A percentile compares a stretch with the other conserved stretches of the same genome.
Conservation (phyloP, 352 stramenopile genomes). For the Pythium chondricola region DNA sequence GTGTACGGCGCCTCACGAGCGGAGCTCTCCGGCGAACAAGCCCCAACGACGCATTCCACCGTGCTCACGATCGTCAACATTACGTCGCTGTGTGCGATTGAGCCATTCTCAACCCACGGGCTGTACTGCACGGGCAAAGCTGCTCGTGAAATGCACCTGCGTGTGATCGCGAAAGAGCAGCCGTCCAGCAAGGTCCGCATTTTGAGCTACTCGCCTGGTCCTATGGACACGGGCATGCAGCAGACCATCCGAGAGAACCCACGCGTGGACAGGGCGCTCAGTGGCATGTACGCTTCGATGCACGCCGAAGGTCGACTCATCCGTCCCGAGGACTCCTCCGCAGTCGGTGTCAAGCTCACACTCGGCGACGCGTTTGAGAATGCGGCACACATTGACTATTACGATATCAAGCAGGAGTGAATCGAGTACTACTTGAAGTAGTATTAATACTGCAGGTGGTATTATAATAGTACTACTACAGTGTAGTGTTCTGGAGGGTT, state of each 20-base stretch:
- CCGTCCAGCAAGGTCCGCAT: slow-evolving; percentile 32
- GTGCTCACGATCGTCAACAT: slow-evolving; percentile 68
- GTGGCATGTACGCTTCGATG: slow-evolving; percentile 41
- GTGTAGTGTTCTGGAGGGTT: no score
- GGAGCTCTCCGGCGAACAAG: slow-evolving; percentile 15
- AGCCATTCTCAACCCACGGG: slow-evolving; percentile 72
- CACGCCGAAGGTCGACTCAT: slow-evolving; percentile 52
- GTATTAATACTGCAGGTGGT: no score
- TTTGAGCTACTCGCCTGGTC: slow-evolving; percentile 82
- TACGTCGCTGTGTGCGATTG: slow-evolving; percentile 76
- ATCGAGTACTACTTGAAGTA: no score
- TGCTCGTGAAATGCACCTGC: slow-evolving; percentile 83
- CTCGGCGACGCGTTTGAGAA: slow-evolving; percentile 45
- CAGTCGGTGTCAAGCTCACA: slow-evolving; percentile 48
- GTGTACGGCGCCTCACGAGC: slow-evolving; percentile 44
- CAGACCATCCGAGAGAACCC: slow-evolving; percentile 48
- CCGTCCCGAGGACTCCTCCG: slow-evolving; percentile 40
- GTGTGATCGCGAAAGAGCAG: slow-evolving; percentile 64
- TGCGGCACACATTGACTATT: slow-evolving; percentile 79
- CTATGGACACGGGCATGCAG: slow-evolving; percentile 87
- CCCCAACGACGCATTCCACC: background rate
- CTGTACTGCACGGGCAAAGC: slow-evolving; percentile 84
- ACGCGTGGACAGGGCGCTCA: slow-evolving; percentile 29
- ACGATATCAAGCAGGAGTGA: no score
- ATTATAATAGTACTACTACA: no score